Evolutionary conservation across 2,329 filamentous ascomycete species (phyloP).

Genomic region (Epichloe uncinata): DNA sequence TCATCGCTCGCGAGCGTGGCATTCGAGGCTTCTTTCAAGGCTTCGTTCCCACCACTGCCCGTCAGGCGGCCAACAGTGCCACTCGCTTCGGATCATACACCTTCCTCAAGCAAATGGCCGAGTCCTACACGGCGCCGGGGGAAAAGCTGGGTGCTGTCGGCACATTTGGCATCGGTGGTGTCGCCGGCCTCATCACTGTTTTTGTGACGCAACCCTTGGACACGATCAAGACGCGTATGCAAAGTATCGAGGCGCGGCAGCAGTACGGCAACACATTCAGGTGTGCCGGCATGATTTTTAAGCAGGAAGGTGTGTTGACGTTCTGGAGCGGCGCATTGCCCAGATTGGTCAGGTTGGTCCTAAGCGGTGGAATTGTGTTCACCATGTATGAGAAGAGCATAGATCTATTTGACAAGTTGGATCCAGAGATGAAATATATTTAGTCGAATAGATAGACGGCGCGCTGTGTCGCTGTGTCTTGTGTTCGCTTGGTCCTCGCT

Average conservation of each 20-base stretch:
- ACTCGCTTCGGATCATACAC: conserved; percentile 87
- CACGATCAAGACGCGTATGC: conserved; percentile 96
- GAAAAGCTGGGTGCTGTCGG: conserved; percentile 82
- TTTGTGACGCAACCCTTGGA: conserved; percentile 66
- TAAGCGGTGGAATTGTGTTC: conserved; percentile 95
- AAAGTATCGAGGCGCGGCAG: conserved; percentile 73
- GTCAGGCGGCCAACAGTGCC: conserved; percentile 89
- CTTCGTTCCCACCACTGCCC: conserved; percentile 84
- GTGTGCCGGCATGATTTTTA: conserved; percentile 73
- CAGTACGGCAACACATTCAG: conserved; percentile 79
- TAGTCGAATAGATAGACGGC: conserved; percentile 22
- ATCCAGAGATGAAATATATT: conserved; percentile 76
- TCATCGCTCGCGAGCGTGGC: conserved; percentile 82
- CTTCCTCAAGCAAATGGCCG: conserved; percentile 76
- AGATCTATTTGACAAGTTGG: conserved; percentile 65
- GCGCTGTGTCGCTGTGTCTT: neutral
- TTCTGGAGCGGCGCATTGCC: conserved; percentile 93
- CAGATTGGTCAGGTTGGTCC: conserved; percentile 65
- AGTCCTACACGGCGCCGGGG: conserved; percentile 88
- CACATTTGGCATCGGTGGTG: conserved; percentile 81
- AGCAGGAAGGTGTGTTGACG: conserved; percentile 76
- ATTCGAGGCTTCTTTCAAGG: conserved; percentile 92
- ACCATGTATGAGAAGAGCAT: conserved; percentile 98
- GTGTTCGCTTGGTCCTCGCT: neutral
- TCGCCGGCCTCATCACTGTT: conserved; percentile 85